Percentiles rank a stretch among this genome's conserved stretches.
These are phyloP conservation scores for Articulospora tetracladia DNA, from an alignment of 495 filamentous ascomycete genomes.

Conservation along the genomic window DNA sequence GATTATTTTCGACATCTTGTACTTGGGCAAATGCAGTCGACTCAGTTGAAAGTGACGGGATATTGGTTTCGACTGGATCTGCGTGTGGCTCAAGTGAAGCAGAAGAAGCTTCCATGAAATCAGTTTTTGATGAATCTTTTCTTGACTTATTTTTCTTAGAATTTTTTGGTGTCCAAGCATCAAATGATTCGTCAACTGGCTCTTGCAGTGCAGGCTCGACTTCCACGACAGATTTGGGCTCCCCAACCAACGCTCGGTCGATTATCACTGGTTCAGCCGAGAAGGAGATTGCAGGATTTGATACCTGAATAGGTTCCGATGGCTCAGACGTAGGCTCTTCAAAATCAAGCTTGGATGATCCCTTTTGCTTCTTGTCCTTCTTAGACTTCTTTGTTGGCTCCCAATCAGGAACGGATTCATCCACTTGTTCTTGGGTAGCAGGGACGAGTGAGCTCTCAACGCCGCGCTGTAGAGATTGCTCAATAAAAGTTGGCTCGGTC, in stretches of 20 bases:
- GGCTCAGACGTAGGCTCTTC: conserved; percentile 8
- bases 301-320: conserved; percentile 19
- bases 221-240: neutral
- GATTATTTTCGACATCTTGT: neutral
- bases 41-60: neutral
- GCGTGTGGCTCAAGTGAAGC: neutral
- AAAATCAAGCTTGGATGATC: conserved; percentile 2
- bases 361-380: conserved; percentile 29
- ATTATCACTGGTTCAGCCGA: neutral
- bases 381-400: conserved; percentile 22
- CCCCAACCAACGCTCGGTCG: neutral
- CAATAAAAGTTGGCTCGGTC: neutral
- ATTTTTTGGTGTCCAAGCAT: conserved; percentile 21
- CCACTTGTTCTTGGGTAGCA: neutral
- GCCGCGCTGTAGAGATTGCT: neutral
- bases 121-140: neutral
- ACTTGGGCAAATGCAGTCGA: neutral
- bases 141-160: conserved; percentile 24
- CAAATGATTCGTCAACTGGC: neutral
- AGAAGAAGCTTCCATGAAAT: neutral
- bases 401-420: conserved; percentile 2
- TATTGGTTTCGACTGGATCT: conserved; percentile 1
- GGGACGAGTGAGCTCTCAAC: neutral
- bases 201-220: conserved; percentile 2
- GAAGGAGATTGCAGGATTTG: conserved; percentile 30